Evolutionary conservation across 2,329 filamentous ascomycete genomes (phyloP).

Genomic region (Pseudogymnoascus sp.): DNA sequence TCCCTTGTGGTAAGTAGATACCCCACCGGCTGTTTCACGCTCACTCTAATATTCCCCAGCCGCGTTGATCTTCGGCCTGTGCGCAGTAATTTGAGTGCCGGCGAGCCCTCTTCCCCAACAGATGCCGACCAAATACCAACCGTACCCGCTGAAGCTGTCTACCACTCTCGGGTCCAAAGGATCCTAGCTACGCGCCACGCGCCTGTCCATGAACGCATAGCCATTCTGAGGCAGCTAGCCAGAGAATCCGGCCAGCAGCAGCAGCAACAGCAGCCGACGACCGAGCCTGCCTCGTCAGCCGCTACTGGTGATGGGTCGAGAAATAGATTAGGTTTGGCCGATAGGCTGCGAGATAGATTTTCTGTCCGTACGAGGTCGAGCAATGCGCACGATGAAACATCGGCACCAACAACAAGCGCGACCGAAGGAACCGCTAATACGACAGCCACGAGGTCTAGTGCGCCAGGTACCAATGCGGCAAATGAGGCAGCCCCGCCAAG

Average conservation of each 20-base stretch:
- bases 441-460: not conserved
- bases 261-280: not conserved
- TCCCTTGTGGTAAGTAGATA: constrained; percentile 51
- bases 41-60: constrained; percentile 19
- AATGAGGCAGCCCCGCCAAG: not conserved
- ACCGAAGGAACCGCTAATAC: constrained; percentile 5
- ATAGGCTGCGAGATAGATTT: not conserved
- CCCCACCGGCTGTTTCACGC: not conserved
- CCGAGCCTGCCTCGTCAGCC: not conserved
- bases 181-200: constrained; percentile 43
- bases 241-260: constrained; percentile 26
- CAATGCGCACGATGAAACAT: not conserved
- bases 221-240: constrained; percentile 44
- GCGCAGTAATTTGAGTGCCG: constrained; percentile 1
- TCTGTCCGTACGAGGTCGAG: not conserved
- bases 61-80: constrained; percentile 32
- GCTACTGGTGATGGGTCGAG: not conserved
- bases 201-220: constrained; percentile 54
- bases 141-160: constrained; percentile 2
- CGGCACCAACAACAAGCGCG: not conserved
- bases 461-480: not conserved
- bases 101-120: not conserved
- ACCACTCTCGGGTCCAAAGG: not conserved
- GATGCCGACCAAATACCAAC: not conserved
- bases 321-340: constrained; percentile 1